Percentiles rank a stretch among this genome's conserved stretches.
Evolutionary conservation across 257 asterid genomes (phyloP).

Genomic region (Salvia splendens): DNA sequence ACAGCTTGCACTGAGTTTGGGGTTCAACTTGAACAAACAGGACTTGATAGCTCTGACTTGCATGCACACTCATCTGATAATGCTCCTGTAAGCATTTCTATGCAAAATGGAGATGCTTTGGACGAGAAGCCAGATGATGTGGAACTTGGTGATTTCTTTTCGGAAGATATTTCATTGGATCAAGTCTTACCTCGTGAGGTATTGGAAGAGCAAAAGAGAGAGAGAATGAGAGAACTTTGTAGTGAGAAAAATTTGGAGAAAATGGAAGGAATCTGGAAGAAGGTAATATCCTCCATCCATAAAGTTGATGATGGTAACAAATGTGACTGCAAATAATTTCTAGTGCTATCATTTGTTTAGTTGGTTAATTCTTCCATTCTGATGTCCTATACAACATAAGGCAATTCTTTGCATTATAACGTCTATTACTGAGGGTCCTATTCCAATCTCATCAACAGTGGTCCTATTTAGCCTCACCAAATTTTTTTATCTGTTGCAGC

Average conservation of each 20-base stretch:
- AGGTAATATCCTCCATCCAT: slow-evolving; percentile 52
- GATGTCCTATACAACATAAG: slow-evolving; percentile 16
- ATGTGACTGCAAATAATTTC: slow-evolving; percentile 19
- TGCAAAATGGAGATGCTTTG: slow-evolving; percentile 40
- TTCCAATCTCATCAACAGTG: slow-evolving; percentile 13
- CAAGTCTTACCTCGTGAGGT: slow-evolving; percentile 49
- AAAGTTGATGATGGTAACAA: slow-evolving; percentile 23
- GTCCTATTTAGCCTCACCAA: slow-evolving; percentile 21
- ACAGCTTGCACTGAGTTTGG: slow-evolving; percentile 36
- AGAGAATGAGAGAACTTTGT: slow-evolving; percentile 67
- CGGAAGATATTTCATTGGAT: slow-evolving; percentile 57
- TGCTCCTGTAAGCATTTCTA: slow-evolving; percentile 36
- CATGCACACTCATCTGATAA: slow-evolving; percentile 33
- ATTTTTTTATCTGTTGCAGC: slow-evolving; percentile 2
- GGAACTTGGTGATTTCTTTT: slow-evolving; percentile 76
- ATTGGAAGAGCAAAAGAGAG: slow-evolving; percentile 71
- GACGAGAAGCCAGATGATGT: slow-evolving; percentile 64
- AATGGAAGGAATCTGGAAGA: slow-evolving; percentile 95
- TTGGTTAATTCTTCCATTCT: slow-evolving; percentile 14
- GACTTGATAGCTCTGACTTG: slow-evolving; percentile 35
- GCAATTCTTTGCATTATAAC: neutral
- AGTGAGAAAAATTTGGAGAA: slow-evolving; percentile 69
- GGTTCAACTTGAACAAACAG: slow-evolving; percentile 45
- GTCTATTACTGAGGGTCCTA: slow-evolving; percentile 9
- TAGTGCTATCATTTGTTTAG: slow-evolving; percentile 31